Conservation (phyloP, 2,329 filamentous ascomycete species). For the Microdochium nivale region DNA sequence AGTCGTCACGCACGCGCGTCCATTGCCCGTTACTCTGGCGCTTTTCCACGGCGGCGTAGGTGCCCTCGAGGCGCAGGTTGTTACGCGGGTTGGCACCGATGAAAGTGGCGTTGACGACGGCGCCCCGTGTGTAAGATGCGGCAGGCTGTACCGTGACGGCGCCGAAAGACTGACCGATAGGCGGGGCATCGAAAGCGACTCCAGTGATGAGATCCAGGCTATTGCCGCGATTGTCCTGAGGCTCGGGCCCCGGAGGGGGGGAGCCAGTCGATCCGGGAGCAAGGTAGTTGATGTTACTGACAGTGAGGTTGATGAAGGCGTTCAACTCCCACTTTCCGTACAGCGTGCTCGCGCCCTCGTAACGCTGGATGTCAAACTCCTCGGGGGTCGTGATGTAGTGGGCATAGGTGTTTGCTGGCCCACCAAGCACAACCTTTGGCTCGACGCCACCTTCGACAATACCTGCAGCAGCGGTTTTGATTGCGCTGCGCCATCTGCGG, state of each 20-base stretch:
- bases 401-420: conserved; percentile 81
- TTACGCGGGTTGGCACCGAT: conserved; percentile 87
- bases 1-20: conserved; percentile 61
- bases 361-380: conserved; percentile 77
- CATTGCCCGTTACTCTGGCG: conserved; percentile 41
- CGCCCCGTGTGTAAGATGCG: conserved; percentile 49
- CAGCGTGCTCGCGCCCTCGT: conserved; percentile 90
- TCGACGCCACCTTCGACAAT: conserved; percentile 31
- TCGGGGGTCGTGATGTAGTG: conserved; percentile 75
- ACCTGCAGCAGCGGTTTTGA: conserved; percentile 39
- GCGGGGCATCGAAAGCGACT: conserved; percentile 65
- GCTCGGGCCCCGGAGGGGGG: conserved; percentile 47
- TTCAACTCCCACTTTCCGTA: conserved; percentile 76
- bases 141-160: conserved; percentile 48
- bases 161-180: conserved; percentile 62
- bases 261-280: conserved; percentile 34
- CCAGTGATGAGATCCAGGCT: conserved; percentile 73
- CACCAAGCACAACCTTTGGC: conserved; percentile 71
- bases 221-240: conserved; percentile 70
- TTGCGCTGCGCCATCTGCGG: conserved; percentile 70
- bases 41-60: conserved; percentile 69
- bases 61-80: conserved; percentile 69
- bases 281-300: conserved; percentile 63
- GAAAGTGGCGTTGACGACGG: conserved; percentile 59
- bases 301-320: conserved; percentile 79